Evolutionary conservation across 1,284 basidiomycete genomes (phyloP), one percentile per base, ranked within the genome.

Genomic region (Cutaneotrichosporon cyanovorans): DNA sequence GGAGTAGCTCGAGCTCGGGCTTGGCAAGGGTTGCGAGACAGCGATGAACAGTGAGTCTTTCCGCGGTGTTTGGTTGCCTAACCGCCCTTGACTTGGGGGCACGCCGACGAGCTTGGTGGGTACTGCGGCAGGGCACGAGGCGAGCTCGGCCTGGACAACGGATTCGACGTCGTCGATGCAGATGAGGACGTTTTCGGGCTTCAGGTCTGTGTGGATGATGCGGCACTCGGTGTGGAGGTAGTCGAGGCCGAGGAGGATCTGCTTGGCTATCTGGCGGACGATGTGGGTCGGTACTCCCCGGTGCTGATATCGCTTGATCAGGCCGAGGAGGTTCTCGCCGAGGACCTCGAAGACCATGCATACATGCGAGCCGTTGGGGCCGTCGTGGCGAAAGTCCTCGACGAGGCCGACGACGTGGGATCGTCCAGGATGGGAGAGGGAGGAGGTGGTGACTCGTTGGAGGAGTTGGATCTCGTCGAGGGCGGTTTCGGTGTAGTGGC

Each of bases 341-440:
- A 98, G 80, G 30, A 98, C 95, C 73, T 98, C 93, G 66, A 97
- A 97, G 15, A 98, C 93, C 93, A 98, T 98, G 78, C 95, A 98
- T 55, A 98, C 87, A 73, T 98, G 93, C 16, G 82, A 85, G 40
- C 93, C 93, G 68, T 98, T 96, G 14, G 92, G 92, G 0, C 93
- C 95, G 52, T 85, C 85, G 73, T 98, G 95, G 32, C 85, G 81
- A 72, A 98, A 98, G 68, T 96, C 89, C 75, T 98, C 93, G 40
- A 98, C 83, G 61, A 98, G 87, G 23, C 87, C 87, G 66, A 97
- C 93, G 71, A 96, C 91, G 54, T 77, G 76, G 53, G 71, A 63
- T 40, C 75, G 66, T 9, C 77, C 76, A 1, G 76, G 73, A 57
- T 77, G 82, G 3, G 81, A 81, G 0, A 75, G 63, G 73, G 77